phyloP scores from a whole-genome alignment of 108 stramenopile genomes.

The Mayamaea pseudoterrestris region DNA sequence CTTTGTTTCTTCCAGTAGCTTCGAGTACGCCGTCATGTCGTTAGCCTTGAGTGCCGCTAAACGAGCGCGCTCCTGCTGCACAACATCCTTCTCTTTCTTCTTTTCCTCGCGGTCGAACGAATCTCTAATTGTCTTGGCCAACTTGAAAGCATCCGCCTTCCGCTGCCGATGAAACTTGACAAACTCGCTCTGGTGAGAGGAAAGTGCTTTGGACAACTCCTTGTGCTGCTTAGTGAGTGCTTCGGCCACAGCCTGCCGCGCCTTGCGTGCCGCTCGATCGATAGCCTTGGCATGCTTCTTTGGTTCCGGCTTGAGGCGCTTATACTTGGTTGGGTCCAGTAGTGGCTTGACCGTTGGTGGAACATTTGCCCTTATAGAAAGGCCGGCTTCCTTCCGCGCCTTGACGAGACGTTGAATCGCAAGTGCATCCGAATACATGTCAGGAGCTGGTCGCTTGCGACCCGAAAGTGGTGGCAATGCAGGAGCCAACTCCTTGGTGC shows the following conservation, averaged over 20 bases:
- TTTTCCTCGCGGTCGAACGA: slow-evolving; percentile 45
- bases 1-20: slow-evolving; percentile 69
- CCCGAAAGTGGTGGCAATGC: slow-evolving; percentile 1
- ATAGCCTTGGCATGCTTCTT: slow-evolving; percentile 59
- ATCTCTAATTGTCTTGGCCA: slow-evolving; percentile 61
- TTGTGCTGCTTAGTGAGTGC: slow-evolving; percentile 55
- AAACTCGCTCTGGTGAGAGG: slow-evolving; percentile 55
- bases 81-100: slow-evolving; percentile 63
- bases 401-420: slow-evolving; percentile 9
- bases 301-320: slow-evolving; percentile 65
- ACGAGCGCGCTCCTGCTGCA: slow-evolving; percentile 56
- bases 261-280: slow-evolving; percentile 51
- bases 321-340: slow-evolving; percentile 42
- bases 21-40: slow-evolving; percentile 80
- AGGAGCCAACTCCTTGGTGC: slow-evolving; percentile 7
- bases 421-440: neutral
- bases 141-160: slow-evolving; percentile 32
- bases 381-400: slow-evolving; percentile 1
- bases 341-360: slow-evolving; percentile 12
- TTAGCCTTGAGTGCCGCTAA: slow-evolving; percentile 73
- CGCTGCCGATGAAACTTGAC: slow-evolving; percentile 61
- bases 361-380: slow-evolving; percentile 6
- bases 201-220: slow-evolving; percentile 53
- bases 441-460: slow-evolving; percentile 1
- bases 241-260: slow-evolving; percentile 52